A percentile compares a stretch with the other conserved stretches of the same genome.
Evolutionary conservation across 805 yeast species (phyloP).

Genomic region (Kockiozyma suomiensis): DNA sequence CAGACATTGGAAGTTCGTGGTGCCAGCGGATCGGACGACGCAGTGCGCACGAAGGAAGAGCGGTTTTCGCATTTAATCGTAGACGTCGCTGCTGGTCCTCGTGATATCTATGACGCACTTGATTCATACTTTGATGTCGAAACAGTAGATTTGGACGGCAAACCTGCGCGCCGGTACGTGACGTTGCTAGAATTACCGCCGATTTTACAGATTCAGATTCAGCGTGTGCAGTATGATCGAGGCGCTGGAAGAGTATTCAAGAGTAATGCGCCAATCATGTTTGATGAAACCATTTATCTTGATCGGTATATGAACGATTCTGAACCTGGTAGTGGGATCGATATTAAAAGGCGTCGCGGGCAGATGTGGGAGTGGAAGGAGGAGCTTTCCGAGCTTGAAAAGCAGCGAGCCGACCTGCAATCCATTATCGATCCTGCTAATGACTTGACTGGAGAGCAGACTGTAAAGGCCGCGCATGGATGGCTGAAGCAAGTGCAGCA

Average conservation of each 20-base stretch:
- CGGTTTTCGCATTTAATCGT: constrained; percentile 80
- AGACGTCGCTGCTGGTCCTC: constrained; percentile 85
- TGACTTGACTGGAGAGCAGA: constrained; percentile 16
- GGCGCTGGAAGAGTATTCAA: constrained; percentile 74
- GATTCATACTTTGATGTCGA: constrained; percentile 82
- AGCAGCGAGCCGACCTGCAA: constrained; percentile 49
- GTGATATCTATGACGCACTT: constrained; percentile 84
- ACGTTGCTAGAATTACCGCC: constrained; percentile 74
- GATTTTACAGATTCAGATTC: constrained; percentile 87
- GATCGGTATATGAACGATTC: constrained; percentile 77
- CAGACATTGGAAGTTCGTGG: constrained; percentile 58
- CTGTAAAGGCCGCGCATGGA: constrained; percentile 19
- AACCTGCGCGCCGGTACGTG: constrained; percentile 70
- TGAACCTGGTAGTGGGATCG: constrained; percentile 46
- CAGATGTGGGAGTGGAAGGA: constrained; percentile 65
- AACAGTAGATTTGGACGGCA: constrained; percentile 63
- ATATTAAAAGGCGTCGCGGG: constrained; percentile 54
- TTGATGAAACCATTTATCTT: constrained; percentile 74
- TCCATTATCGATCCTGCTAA: constrained; percentile 37
- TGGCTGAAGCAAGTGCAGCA: constrained; percentile 27
- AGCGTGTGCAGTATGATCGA: constrained; percentile 88
- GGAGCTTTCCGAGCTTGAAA: constrained; percentile 51
- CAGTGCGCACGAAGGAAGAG: constrained; percentile 53
- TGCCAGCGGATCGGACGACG: constrained; percentile 3
- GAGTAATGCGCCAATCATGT: constrained; percentile 78